Evolutionary conservation across 768 basidiomycete genomes (phyloP).

Genomic region (Phaffia australis): DNA sequence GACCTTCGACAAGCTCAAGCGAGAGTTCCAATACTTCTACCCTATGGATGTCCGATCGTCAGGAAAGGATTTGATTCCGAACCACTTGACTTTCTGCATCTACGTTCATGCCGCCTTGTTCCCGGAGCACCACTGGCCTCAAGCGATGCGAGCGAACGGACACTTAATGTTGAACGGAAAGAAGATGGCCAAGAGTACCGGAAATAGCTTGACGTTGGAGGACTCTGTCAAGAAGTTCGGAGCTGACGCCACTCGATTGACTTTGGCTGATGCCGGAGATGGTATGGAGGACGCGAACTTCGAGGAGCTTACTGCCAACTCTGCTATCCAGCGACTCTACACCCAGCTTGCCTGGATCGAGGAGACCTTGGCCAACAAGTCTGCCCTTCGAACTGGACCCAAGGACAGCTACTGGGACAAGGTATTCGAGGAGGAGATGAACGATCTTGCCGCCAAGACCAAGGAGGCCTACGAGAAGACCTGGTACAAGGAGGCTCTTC

Average conservation of each 20-base stretch:
- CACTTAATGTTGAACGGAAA: conserved; percentile 94
- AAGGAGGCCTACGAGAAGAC: conserved; percentile 68
- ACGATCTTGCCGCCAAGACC: conserved; percentile 69
- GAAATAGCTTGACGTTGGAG: conserved; percentile 82
- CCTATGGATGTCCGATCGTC: conserved; percentile 97
- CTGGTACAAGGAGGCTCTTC: conserved; percentile 90
- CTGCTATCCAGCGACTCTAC: conserved; percentile 83
- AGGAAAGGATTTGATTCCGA: conserved; percentile 90
- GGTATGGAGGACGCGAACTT: conserved; percentile 66
- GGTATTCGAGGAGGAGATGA: conserved; percentile 84
- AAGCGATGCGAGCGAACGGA: conserved; percentile 87
- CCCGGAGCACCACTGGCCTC: conserved; percentile 76
- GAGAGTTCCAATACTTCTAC: conserved; percentile 93
- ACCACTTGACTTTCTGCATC: conserved; percentile 84
- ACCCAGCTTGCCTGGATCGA: conserved; percentile 87
- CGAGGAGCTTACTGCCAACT: conserved; percentile 95
- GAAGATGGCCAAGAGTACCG: conserved; percentile 97
- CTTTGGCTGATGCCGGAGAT: conserved; percentile 92
- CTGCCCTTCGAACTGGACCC: conserved; percentile 61
- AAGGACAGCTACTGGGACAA: conserved; percentile 66
- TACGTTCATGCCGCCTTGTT: conserved; percentile 96
- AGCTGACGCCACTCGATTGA: conserved; percentile 83
- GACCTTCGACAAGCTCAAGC: conserved; percentile 72
- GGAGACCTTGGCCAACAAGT: conserved; percentile 68
- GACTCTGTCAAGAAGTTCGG: conserved; percentile 91